Conservation (phyloP, 1,284 basidiomycete genomes). For the Mixia osmundae region DNA sequence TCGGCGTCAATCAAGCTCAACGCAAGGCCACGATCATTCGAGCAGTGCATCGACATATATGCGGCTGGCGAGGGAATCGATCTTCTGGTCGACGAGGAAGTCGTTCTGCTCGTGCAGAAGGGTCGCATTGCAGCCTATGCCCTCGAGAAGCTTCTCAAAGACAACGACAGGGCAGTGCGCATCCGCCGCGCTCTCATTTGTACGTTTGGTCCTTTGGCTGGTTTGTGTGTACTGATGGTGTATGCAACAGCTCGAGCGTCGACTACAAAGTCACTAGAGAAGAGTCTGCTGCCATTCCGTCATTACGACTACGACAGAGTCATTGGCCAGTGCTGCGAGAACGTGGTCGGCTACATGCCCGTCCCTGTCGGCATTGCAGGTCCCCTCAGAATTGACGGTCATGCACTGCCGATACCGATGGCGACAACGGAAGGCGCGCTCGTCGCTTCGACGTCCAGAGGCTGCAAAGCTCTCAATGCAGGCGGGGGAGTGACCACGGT, state of each 20-base stretch:
- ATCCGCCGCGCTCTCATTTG: slow-evolving; percentile 77
- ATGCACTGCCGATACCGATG: slow-evolving; percentile 81
- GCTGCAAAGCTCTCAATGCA: slow-evolving; percentile 91
- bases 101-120: slow-evolving; percentile 66
- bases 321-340: slow-evolving; percentile 95
- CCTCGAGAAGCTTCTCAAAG: slow-evolving; percentile 73
- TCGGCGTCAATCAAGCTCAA: too few species aligned
- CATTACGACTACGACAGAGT: slow-evolving; percentile 87
- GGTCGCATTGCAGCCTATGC: slow-evolving; percentile 88
- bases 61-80: slow-evolving; percentile 39
- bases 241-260: slow-evolving; percentile 51
- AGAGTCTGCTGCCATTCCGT: slow-evolving; percentile 54
- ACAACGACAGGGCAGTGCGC: slow-evolving; percentile 63
- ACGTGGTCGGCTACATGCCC: slow-evolving; percentile 93
- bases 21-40: slow-evolving; percentile 23
- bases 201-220: slow-evolving; percentile 26
- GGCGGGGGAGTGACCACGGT: slow-evolving; percentile 90
- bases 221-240: neutral
- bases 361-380: slow-evolving; percentile 91
- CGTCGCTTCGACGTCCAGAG: slow-evolving; percentile 88
- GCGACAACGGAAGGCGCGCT: slow-evolving; percentile 97
- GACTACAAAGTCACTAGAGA: slow-evolving; percentile 59
- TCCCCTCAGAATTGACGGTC: slow-evolving; percentile 75
- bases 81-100: slow-evolving; percentile 70
- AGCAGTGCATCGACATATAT: slow-evolving; percentile 64